Base-by-base conservation (phyloP, 495 filamentous ascomycete species). In the Tuber microsphaerosporum region DNA sequence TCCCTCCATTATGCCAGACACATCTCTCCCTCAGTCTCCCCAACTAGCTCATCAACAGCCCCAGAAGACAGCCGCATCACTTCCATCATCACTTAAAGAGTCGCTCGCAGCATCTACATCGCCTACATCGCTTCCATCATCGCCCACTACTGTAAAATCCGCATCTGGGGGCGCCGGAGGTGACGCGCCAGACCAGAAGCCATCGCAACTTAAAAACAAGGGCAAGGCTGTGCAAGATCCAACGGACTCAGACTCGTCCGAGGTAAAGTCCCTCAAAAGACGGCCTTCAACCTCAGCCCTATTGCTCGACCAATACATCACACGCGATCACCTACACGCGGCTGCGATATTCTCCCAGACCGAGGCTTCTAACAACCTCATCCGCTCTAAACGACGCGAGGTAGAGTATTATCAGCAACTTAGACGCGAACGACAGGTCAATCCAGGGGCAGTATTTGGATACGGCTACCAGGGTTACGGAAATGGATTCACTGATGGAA, bases 391-490 rank as follows among this genome's bases (percentile, higher is more conserved):
- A 77, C 86, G 86, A 65, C 81, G 84, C 31, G 89, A 92, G 80
- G 83, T 84, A 26, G 85, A 90, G 61, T 83, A 75, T 79, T 88
- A 85, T 73, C 78, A 88, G 68, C 81, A 85, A 17, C 73, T 89
- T 39, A 85, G 87, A 46, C 86, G 85, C 31, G 85, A 87, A 72
- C 86, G 87, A 61, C 84, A 87, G 46, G 74, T 82, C 70, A 87
- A 91, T 80, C 90, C 91, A 17, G 90, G 86, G 44, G 86, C 86
- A 2, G 83, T 92, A 26, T 92, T 89, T 81, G 95, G 95, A 61
- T 86, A 90, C 74, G 95, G 95, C 72, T 99, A 96, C 82, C 89
- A 87, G 82, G 96, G 94, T 61, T 96, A 92, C 83, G 95, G 93
- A 51, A 99, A 97, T 83, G 89, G 90, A 42, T 87, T 86, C 74